These are phyloP conservation scores for Arctium lappa DNA, from an alignment of 129 eudicot species.

Conservation along the genomic window DNA sequence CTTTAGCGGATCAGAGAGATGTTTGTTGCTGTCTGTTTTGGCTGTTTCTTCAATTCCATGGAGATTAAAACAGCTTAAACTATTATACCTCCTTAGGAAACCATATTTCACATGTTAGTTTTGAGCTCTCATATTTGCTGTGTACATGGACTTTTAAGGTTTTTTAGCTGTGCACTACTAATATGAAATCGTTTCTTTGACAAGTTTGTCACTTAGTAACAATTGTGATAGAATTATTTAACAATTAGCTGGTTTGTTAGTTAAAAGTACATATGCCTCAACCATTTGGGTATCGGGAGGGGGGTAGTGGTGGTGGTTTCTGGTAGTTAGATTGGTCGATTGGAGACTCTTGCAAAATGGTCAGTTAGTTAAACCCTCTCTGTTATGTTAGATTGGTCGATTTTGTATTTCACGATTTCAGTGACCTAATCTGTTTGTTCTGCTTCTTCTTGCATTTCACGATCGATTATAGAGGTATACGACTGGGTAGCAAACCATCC, in stretches of 20 bases:
- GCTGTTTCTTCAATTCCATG: not conserved
- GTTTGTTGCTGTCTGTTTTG: not conserved
- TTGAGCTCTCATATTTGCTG: not conserved
- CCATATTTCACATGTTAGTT: not conserved
- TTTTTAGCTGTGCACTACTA: not conserved
- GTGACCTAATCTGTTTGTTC: no score
- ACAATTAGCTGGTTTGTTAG: not conserved
- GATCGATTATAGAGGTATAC: no score
- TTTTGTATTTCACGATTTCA: no score
- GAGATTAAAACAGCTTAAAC: not conserved
- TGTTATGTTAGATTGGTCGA: no score
- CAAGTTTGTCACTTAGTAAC: not conserved
- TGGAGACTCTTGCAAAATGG: no score
- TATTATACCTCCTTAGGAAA: not conserved
- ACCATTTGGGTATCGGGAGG: not conserved
- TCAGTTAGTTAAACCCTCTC: no score
- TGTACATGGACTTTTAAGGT: not conserved
- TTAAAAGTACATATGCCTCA: not conserved
- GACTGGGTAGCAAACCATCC: not conserved
- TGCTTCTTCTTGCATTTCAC: no score
- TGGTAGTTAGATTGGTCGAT: no score
- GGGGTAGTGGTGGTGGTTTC: no score
- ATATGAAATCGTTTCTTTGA: not conserved
- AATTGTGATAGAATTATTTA: not conserved
- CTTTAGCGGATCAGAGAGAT: not conserved